Base-by-base conservation (phyloP, 2,329 filamentous ascomycete species). In the Aspergillus uvarum region DNA sequence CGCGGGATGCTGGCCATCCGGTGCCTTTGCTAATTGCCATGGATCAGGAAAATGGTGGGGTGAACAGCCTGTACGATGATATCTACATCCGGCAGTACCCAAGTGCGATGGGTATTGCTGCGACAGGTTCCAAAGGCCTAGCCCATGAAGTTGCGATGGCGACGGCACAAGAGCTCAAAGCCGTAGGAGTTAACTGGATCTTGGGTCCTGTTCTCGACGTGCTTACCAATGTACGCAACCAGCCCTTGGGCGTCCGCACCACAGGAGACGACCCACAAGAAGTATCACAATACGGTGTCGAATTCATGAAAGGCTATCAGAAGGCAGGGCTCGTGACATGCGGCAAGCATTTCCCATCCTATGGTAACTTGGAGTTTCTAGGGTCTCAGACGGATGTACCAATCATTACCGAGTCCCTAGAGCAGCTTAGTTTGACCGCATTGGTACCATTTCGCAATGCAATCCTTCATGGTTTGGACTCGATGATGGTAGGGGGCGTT, bases 31-130 rank as follows among this genome's bases (percentile, higher is more conserved):
- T 96, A 57, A 97, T 99, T 68, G 93, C 90, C 44, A 81, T 98
- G 42, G 95, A 98, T 72, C 95, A 99, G 74, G 95, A 99, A 76
- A 98, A 99, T 86, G 95, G 95, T 65, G 93, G 94, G 3, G 94
- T 97, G 74, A 98, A 97, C 79, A 96, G 92, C 77, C 84, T 98
- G 2, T 97, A 96, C 71, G 94, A 98, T 74, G 92, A 96, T 68
- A 91, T 95, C 70, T 95, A 93, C 73, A 94, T 98, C 67, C 92
- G 92, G 66, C 95, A 98, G 74, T 99, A 96, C 68, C 95, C 95
- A 8, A 96, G 93, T 71, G 91, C 94, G 63, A 98, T 99, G 94
- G 94, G 93, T 12, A 84, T 97, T 62, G 92, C 94, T n/a, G 95
- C 95, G 22, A 92, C 93, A 4, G 92, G 93, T 24, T 93, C 89